These are phyloP conservation scores for Nannizzia gypsea DNA, from an alignment of 2,329 filamentous ascomycete genomes.

Conservation along the genomic window DNA sequence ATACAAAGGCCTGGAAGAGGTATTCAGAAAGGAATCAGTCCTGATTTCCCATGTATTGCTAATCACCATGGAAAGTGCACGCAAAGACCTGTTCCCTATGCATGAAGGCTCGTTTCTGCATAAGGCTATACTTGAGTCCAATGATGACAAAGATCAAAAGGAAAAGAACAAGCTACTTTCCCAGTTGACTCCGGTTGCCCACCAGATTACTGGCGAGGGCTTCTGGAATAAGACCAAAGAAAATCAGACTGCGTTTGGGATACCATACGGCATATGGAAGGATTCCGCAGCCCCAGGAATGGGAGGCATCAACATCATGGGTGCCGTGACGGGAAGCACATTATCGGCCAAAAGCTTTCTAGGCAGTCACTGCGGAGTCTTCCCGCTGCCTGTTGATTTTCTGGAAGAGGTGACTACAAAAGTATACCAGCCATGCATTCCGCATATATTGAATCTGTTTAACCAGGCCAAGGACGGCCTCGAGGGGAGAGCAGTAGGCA, in stretches of 20 bases:
- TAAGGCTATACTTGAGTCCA: conserved; percentile 18
- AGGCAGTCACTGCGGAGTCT: conserved; percentile 23
- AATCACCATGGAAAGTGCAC: conserved; percentile 24
- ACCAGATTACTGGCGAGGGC: conserved; percentile 22
- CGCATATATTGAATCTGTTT: conserved; percentile 24
- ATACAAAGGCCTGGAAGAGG: conserved; percentile 18
- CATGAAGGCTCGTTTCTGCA: conserved; percentile 21
- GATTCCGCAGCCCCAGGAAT: conserved; percentile 18
- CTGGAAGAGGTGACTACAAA: conserved; percentile 20
- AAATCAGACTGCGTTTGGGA: conserved; percentile 7
- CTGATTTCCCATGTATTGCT: conserved; percentile 24
- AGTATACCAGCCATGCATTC: conserved; percentile 25
- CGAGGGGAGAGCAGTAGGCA: not conserved
- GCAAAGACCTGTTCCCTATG: conserved; percentile 25
- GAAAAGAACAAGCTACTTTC: conserved; percentile 17
- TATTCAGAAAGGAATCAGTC: conserved; percentile 17
- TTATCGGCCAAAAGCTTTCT: conserved; percentile 25
- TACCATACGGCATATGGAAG: conserved; percentile 14
- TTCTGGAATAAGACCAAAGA: conserved; percentile 9
- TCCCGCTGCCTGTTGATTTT: conserved; percentile 22
- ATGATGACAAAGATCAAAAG: conserved; percentile 13
- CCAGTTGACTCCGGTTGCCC: conserved; percentile 21
- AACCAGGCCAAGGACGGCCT: conserved; percentile 12
- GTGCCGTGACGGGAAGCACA: conserved; percentile 22
- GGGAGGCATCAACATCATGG: conserved; percentile 23